These are phyloP conservation scores for Hyphodiscus sp. DNA, from an alignment of 2,329 filamentous ascomycete species.

Conservation along the genomic window DNA sequence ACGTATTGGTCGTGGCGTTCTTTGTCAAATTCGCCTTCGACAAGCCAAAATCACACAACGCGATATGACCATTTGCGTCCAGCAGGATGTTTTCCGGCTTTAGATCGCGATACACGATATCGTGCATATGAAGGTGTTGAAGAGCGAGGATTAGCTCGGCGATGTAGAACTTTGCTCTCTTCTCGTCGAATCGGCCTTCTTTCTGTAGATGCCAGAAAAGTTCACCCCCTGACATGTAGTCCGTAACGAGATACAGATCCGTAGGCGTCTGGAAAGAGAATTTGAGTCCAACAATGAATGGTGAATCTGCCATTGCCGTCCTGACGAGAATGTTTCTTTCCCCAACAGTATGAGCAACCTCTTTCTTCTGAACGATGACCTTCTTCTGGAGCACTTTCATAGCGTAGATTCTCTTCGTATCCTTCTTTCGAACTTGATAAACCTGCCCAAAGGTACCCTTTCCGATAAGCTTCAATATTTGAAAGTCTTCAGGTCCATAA, in stretches of 20 bases:
- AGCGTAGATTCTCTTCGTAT: slow-evolving; percentile 91
- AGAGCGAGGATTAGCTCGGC: slow-evolving; percentile 93
- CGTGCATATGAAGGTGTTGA: slow-evolving; percentile 90
- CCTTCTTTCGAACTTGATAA: slow-evolving; percentile 96
- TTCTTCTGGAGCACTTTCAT: slow-evolving; percentile 99
- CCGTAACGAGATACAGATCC: slow-evolving; percentile 95
- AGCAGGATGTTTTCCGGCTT: slow-evolving; percentile 94
- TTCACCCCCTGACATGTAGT: slow-evolving; percentile 98
- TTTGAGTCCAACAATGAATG: slow-evolving; percentile 96
- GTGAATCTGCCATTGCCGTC: slow-evolving; percentile 90
- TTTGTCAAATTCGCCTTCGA: slow-evolving; percentile 97
- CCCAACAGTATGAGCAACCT: slow-evolving; percentile 93
- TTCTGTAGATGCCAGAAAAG: slow-evolving; percentile 98
- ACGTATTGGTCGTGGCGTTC: slow-evolving; percentile 97
- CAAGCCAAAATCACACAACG: slow-evolving; percentile 92
- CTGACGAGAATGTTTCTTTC: slow-evolving; percentile 96
- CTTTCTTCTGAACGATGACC: slow-evolving; percentile 99
- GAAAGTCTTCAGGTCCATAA: slow-evolving; percentile 91
- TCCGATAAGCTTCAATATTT: slow-evolving; percentile 91
- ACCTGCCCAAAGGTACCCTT: slow-evolving; percentile 98
- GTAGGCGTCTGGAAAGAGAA: slow-evolving; percentile 98
- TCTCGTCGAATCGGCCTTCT: slow-evolving; percentile 91
- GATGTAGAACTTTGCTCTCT: slow-evolving; percentile 96
- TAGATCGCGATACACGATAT: slow-evolving; percentile 95
- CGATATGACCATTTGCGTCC: slow-evolving; percentile 96